A percentile compares a stretch with the other conserved stretches of the same genome.
These are phyloP conservation scores for Xylariaceae sp. DNA, from an alignment of 2,329 filamentous ascomycete genomes.

Conservation along the genomic window DNA sequence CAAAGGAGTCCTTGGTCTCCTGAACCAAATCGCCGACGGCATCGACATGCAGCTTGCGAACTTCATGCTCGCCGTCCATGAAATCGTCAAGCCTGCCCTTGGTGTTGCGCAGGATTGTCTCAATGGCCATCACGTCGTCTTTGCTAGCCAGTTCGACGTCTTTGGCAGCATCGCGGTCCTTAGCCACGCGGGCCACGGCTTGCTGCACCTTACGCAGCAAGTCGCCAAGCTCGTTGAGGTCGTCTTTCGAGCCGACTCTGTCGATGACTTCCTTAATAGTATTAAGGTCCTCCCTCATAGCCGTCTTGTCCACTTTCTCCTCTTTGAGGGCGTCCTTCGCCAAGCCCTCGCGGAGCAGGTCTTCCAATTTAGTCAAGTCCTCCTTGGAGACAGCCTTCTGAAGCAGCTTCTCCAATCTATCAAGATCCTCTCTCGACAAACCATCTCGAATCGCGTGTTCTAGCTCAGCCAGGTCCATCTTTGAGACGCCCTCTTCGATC, in stretches of 20 bases:
- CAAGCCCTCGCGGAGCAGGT: slow-evolving; percentile 41
- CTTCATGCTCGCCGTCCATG: slow-evolving; percentile 65
- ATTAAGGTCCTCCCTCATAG: slow-evolving; percentile 43
- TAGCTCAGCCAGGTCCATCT: slow-evolving; percentile 29
- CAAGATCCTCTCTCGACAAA: slow-evolving; percentile 44
- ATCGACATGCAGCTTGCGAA: slow-evolving; percentile 61
- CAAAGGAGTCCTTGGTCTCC: slow-evolving; percentile 70
- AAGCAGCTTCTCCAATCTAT: slow-evolving; percentile 47
- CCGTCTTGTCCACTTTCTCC: slow-evolving; percentile 44
- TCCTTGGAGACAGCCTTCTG: slow-evolving; percentile 40
- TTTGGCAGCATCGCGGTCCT: slow-evolving; percentile 26
- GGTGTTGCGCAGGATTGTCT: slow-evolving; percentile 82
- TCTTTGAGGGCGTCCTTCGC: slow-evolving; percentile 31
- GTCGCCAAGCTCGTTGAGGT: slow-evolving; percentile 46
- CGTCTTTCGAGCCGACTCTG: slow-evolving; percentile 32
- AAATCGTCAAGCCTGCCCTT: slow-evolving; percentile 81
- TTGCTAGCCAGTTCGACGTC: slow-evolving; percentile 55
- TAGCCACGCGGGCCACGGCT: slow-evolving; percentile 33
- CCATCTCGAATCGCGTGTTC: slow-evolving; percentile 49
- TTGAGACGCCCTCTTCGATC: slow-evolving; percentile 37
- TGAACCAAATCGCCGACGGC: slow-evolving; percentile 61
- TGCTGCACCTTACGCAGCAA: slow-evolving; percentile 44
- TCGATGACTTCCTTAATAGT: slow-evolving; percentile 20
- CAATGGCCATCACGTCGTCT: slow-evolving; percentile 85
- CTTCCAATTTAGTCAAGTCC: slow-evolving; percentile 38